These are phyloP conservation scores for Daldinia caldariorum DNA, from an alignment of 495 filamentous ascomycete species.

Conservation along the genomic window DNA sequence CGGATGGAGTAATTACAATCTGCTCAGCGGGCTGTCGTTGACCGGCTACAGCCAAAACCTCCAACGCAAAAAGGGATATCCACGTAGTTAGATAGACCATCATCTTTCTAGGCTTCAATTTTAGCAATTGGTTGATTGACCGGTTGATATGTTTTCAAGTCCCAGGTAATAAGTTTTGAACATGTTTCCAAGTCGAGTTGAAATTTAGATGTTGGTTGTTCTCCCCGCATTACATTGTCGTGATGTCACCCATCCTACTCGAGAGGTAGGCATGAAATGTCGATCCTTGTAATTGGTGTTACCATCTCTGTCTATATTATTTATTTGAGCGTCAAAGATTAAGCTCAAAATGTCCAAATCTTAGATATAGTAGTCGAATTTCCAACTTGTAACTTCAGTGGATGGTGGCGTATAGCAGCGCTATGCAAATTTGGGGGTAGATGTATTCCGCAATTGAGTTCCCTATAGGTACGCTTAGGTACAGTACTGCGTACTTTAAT, in stretches of 20 bases:
- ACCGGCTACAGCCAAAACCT: neutral
- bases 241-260: constrained; percentile 30
- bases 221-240: constrained; percentile 33
- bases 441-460: no score
- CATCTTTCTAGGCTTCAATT: neutral
- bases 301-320: neutral
- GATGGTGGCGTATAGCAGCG: no score
- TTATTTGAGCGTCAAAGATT: no score
- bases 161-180: neutral
- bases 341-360: no score
- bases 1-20: constrained; percentile 9
- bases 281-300: constrained; percentile 9
- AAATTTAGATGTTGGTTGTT: constrained; percentile 8
- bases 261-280: neutral
- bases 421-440: no score
- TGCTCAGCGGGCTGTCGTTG: constrained; percentile 14
- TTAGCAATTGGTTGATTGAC: neutral
- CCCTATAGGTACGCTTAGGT: no score
- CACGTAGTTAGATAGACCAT: neutral
- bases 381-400: no score
- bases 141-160: no score
- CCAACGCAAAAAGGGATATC: constrained; percentile 10
- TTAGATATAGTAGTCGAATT: no score
- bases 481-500: no score
- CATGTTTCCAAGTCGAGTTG: neutral